Base-by-base conservation (phyloP, 306 rosid genomes). In the Vigna radiata region DNA sequence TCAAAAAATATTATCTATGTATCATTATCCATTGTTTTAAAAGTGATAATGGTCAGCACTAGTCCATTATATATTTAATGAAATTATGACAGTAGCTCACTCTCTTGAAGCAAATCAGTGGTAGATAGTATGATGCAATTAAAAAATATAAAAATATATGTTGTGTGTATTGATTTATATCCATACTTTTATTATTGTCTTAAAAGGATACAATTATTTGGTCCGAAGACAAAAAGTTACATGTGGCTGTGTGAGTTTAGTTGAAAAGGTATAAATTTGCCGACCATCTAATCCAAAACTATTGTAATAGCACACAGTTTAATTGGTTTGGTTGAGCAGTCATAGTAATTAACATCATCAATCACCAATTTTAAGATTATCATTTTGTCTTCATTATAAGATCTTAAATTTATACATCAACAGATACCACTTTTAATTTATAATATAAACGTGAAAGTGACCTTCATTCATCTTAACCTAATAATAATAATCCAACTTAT, bases 201-300 rank as follows among this genome's bases (percentile, higher is more conserved):
- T 8, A 63, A 36, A 23, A 14, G 56, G 56, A 17, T 11, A 75
- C 31, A 0, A 7, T 33, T 18, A 23, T 11, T 62, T 29, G 21
- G 19, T 46, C 60, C 29, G 10, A 47, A 11, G 52, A 75, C 11
- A 36, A 63, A 36, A 63, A 49, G 8, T 37, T 9, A 76, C 79
- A 49, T 48, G 8, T 63, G 72, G 62, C 17, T 6, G 2, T 18
- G 25, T 68, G 50, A 48, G 61, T 43, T 63, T 2, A 61, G 9
- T 31, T 31, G 49, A 7, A 50, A 63, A 36, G 17, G 71, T 37
- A 11, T 65, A 11, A 31, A 62, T 47, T 10, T 46, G 60, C 61
- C 56, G n/a, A 50, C 67, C 67, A 16, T 73, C 55, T 8, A 39
- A 43, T 6, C n/a, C 68, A 36, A 14, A 73, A 59, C 50, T 33